Evolutionary conservation across 495 filamentous ascomycete genomes (phyloP).

Genomic region (Aspergillus hancockii): DNA sequence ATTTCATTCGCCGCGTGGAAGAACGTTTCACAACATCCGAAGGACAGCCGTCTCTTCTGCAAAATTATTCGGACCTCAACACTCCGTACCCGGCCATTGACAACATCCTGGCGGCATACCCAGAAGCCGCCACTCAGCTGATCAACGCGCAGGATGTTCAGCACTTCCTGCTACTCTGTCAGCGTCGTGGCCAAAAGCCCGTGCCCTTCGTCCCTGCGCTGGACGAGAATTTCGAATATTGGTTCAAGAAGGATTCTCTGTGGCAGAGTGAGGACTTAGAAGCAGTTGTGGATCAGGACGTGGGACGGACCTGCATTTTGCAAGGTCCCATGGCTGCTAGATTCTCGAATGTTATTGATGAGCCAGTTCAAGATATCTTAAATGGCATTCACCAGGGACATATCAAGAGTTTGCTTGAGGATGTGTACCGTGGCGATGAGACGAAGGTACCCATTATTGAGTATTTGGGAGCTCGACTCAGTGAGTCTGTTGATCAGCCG

Average conservation of each 20-base stretch:
- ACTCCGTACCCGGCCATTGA: slow-evolving; percentile 76
- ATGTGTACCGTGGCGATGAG: slow-evolving; percentile 76
- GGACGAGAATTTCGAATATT: slow-evolving; percentile 96
- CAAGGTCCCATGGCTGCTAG: slow-evolving; percentile 93
- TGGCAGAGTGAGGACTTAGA: slow-evolving; percentile 98
- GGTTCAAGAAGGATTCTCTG: slow-evolving; percentile 99
- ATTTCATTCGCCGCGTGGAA: slow-evolving; percentile 95
- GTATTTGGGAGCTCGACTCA: slow-evolving; percentile 88
- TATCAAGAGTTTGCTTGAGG: slow-evolving; percentile 73
- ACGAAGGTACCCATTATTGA: slow-evolving; percentile 79
- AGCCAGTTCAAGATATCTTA: slow-evolving; percentile 91
- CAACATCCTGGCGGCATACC: slow-evolving; percentile 77
- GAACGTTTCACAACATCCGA: slow-evolving; percentile 75
- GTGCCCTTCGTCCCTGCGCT: slow-evolving; percentile 91
- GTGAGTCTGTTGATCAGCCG: slow-evolving; percentile 52
- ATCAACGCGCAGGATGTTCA: slow-evolving; percentile 98
- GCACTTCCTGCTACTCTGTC: slow-evolving; percentile 92
- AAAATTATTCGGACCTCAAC: slow-evolving; percentile 85
- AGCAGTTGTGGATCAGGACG: slow-evolving; percentile 93
- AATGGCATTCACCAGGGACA: slow-evolving; percentile 86
- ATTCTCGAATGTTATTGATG: slow-evolving; percentile 84
- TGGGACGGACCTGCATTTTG: slow-evolving; percentile 90
- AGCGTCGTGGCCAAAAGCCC: slow-evolving; percentile 91
- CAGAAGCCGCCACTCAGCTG: slow-evolving; percentile 81
- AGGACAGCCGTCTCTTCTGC: slow-evolving; percentile 74